Conservation (phyloP, 495 filamentous ascomycete genomes). For the Articulospora tetracladia region DNA sequence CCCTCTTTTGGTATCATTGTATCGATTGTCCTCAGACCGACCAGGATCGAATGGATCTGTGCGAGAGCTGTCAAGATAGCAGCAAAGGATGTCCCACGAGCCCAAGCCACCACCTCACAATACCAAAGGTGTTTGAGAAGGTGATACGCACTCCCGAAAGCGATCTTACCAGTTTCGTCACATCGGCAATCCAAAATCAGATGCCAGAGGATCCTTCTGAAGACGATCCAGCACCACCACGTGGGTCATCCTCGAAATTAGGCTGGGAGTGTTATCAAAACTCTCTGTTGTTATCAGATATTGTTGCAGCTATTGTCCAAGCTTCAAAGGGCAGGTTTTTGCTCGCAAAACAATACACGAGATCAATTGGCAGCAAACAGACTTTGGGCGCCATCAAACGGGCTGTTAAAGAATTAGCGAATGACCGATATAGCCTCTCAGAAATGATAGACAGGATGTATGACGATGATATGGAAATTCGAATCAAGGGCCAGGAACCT, state of each 20-base stretch:
- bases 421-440: conserved; percentile 10
- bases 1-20: conserved; percentile 7
- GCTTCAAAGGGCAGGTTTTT: conserved; percentile 25
- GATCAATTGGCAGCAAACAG: conserved; percentile 14
- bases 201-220: conserved; percentile 3
- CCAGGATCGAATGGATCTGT: conserved; percentile 2
- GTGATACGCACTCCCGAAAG: conserved; percentile 10
- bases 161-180: conserved; percentile 13
- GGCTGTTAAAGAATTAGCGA: conserved; percentile 11
- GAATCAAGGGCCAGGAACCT: conserved; percentile 9
- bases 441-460: conserved; percentile 23
- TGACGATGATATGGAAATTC: conserved; percentile 22
- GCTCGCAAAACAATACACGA: conserved; percentile 24
- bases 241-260: neutral
- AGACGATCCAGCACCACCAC: neutral
- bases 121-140: conserved; percentile 6
- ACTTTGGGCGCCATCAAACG: conserved; percentile 16
- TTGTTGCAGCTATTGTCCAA: conserved; percentile 18
- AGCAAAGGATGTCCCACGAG: neutral
- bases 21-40: neutral
- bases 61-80: neutral
- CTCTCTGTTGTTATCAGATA: conserved; percentile 13
- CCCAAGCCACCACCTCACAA: neutral
- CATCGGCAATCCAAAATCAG: conserved; percentile 4
- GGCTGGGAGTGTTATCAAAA: conserved; percentile 18